Evolutionary conservation across 1,284 basidiomycete species (phyloP).

Genomic region (Pseudozyma hubeiensis): DNA sequence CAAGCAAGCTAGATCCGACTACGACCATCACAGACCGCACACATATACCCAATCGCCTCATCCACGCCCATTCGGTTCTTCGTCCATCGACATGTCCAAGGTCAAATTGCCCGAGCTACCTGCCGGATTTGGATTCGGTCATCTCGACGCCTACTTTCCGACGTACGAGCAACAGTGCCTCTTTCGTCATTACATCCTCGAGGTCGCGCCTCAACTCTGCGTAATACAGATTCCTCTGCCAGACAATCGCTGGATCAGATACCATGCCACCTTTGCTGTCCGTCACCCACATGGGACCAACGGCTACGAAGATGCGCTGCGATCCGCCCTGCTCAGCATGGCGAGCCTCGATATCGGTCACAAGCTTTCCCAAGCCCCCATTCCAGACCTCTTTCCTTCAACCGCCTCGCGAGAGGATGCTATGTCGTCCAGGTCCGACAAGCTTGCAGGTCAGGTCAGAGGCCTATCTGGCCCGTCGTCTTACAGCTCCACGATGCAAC

Average conservation of each 20-base stretch:
- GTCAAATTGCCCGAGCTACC: slow-evolving; percentile 39
- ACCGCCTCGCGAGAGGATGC: slow-evolving; percentile 7
- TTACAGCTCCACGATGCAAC: neutral
- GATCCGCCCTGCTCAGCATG: slow-evolving; percentile 41
- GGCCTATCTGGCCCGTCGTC: slow-evolving; percentile 4
- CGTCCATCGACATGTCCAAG: slow-evolving; percentile 34
- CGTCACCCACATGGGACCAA: slow-evolving; percentile 31
- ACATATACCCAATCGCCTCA: neutral
- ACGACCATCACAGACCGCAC: slow-evolving; percentile 31
- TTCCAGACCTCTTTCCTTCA: slow-evolving; percentile 29
- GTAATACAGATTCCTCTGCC: slow-evolving; percentile 32
- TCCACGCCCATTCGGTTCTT: slow-evolving; percentile 10
- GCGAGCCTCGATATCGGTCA: slow-evolving; percentile 44
- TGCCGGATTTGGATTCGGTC: slow-evolving; percentile 38
- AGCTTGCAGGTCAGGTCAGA: neutral
- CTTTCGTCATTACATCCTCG: slow-evolving; percentile 45
- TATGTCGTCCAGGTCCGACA: slow-evolving; percentile 9
- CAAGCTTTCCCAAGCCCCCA: slow-evolving; percentile 39
- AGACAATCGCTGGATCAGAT: slow-evolving; percentile 44
- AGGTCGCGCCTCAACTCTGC: slow-evolving; percentile 44
- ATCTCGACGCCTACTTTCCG: slow-evolving; percentile 42
- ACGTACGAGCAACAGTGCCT: slow-evolving; percentile 44
- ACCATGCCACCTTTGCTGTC: slow-evolving; percentile 42
- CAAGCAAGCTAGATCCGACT: slow-evolving; percentile 9
- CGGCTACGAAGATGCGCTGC: slow-evolving; percentile 43